Conservation (phyloP, 164 flowering plant genomes). For the Pachysandra terminalis region DNA sequence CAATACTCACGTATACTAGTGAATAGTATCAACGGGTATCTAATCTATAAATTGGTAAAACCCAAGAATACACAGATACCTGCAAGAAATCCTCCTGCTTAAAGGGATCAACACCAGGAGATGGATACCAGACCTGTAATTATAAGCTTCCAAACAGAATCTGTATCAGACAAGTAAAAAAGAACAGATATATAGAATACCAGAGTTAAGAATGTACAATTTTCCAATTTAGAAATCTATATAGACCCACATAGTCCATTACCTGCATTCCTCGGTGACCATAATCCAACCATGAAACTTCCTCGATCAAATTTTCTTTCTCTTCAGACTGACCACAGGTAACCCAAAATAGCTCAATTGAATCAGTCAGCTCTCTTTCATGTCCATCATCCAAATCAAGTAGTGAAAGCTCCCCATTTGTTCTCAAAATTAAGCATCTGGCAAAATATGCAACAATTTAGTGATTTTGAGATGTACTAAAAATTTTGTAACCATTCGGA, state of each 20-base stretch:
- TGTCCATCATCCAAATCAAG: constrained; percentile 97
- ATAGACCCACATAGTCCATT: constrained; percentile 19
- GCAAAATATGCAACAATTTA: constrained; percentile 13
- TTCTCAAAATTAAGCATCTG: constrained; percentile 88
- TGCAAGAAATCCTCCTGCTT: constrained; percentile 98
- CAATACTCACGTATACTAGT: not conserved
- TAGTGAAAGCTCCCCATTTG: constrained; percentile 89
- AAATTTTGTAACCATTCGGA: constrained; percentile 6
- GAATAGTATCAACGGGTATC: not conserved
- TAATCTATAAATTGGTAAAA: not conserved
- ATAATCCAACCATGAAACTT: constrained; percentile 97
- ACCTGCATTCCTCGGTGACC: constrained; percentile 99
- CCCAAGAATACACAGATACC: constrained; percentile 34
- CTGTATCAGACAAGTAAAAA: constrained; percentile 47
- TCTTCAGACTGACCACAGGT: constrained; percentile 94
- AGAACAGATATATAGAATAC: not conserved
- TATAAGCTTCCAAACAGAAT: constrained; percentile 42
- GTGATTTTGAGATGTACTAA: constrained; percentile 5
- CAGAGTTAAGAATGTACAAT: not conserved
- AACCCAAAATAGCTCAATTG: constrained; percentile 96
- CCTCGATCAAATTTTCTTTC: constrained; percentile 82
- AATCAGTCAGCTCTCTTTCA: constrained; percentile 85
- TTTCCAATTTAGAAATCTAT: not conserved
- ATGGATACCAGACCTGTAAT: constrained; percentile 98
- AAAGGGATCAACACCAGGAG: constrained; percentile 82